Conservation (phyloP, 805 yeast species). For the Hanseniaspora mollemarum region DNA sequence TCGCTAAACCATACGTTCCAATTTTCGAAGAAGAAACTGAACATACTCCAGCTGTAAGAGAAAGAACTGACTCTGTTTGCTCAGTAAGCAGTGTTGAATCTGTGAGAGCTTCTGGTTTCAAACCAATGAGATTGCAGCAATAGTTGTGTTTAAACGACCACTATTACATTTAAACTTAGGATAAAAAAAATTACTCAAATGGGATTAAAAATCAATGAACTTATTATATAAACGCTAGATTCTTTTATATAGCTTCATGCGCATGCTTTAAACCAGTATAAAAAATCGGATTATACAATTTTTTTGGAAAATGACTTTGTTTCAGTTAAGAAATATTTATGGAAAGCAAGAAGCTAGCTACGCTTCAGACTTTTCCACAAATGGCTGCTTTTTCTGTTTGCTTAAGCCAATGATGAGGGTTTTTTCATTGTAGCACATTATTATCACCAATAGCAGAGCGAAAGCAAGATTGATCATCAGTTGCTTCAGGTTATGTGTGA, state of each 20-base stretch:
- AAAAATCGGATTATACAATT: no score
- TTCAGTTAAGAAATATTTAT: no score
- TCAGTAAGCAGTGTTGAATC: constrained; percentile 1
- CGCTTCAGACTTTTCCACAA: neutral
- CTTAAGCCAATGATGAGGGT: neutral
- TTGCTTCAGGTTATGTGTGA: constrained; percentile 14
- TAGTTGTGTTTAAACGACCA: no score
- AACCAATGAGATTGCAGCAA: constrained; percentile 13
- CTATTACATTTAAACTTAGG: no score
- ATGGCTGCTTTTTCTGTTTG: neutral
- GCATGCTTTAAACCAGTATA: no score
- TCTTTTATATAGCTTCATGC: no score
- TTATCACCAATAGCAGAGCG: neutral
- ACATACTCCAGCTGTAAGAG: neutral
- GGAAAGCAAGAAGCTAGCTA: no score
- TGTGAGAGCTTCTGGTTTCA: constrained; percentile 9
- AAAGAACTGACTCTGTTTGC: constrained; percentile 13
- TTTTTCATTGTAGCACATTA: constrained; percentile 14
- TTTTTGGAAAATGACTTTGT: no score
- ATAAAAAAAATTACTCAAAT: no score
- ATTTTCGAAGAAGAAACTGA: neutral
- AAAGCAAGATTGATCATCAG: neutral
- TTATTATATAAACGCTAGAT: no score
- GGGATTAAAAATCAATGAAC: no score
- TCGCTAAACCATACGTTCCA: constrained; percentile 15